Percentiles rank a stretch among this genome's conserved stretches.
These are phyloP conservation scores for Luvunga scandens DNA, from an alignment of 345 rosid species.

Conservation along the genomic window DNA sequence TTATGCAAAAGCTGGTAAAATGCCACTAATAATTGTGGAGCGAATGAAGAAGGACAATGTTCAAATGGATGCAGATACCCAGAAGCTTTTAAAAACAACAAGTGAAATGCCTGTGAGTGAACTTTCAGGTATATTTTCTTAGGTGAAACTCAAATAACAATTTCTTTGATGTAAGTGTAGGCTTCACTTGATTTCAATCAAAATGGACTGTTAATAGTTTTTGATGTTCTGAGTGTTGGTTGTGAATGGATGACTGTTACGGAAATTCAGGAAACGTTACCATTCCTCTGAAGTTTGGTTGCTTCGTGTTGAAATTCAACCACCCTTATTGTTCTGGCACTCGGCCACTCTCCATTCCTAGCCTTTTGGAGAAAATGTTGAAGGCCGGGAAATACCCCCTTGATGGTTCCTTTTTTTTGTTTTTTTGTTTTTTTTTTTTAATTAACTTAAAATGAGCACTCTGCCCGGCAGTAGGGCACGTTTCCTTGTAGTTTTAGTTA, in stretches of 20 bases:
- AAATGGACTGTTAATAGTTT: background rate
- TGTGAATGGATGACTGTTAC: background rate
- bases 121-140: conserved; percentile 38
- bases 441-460: background rate
- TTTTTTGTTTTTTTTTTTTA: no score
- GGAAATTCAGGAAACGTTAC: background rate
- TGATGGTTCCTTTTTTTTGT: background rate
- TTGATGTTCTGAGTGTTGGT: background rate
- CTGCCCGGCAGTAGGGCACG: background rate
- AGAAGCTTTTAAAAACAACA: conserved; percentile 52
- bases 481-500: background rate
- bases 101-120: conserved; percentile 66
- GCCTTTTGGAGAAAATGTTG: background rate
- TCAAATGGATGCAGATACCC: conserved; percentile 58
- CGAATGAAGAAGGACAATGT: conserved; percentile 71
- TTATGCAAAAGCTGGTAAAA: conserved; percentile 74
- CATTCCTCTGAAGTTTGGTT: background rate
- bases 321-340: background rate
- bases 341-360: background rate
- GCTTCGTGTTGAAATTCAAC: background rate
- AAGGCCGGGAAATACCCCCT: no score
- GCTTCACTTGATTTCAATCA: background rate
- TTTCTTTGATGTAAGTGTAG: background rate
- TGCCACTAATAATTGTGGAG: conserved; percentile 73
- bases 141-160: background rate